A percentile compares a stretch with the other conserved stretches of the same genome.
These are phyloP conservation scores for Acanthamoeba castellanii DNA, from an alignment of 208 protist species.

Conservation along the genomic window DNA sequence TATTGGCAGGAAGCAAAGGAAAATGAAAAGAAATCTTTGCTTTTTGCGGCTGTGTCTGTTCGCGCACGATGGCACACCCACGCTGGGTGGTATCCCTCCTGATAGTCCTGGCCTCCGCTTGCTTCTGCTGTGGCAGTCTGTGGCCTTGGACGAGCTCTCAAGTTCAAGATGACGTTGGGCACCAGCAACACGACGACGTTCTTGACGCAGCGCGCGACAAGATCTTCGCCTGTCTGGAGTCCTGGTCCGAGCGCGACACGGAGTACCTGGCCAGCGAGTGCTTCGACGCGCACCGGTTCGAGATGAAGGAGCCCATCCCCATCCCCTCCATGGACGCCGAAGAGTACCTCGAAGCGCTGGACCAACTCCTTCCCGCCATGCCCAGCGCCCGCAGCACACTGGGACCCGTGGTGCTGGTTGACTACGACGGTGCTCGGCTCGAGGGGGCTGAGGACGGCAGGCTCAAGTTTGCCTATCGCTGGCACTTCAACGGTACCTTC, in stretches of 20 bases:
- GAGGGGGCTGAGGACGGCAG: neutral
- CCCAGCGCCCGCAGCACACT: neutral
- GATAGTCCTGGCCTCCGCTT: too few species aligned
- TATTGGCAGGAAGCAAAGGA: neutral
- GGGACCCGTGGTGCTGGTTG: neutral
- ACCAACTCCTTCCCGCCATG: neutral
- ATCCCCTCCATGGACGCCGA: neutral
- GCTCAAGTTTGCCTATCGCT: neutral
- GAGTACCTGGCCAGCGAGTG: constrained; percentile 6
- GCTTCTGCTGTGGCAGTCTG: neutral
- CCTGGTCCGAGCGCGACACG: neutral
- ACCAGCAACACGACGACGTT: neutral
- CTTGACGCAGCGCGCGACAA: neutral
- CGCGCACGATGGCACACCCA: too few species aligned
- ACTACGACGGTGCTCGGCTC: neutral
- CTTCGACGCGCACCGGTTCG: neutral
- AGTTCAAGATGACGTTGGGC: neutral
- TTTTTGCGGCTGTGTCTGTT: too few species aligned
- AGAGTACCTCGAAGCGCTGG: neutral
- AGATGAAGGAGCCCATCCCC: neutral
- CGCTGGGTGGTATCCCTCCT: too few species aligned
- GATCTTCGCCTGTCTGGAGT: neutral
- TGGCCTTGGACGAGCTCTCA: neutral
- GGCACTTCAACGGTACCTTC: neutral
- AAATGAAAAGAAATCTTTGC: neutral